Evolutionary conservation across 306 rosid genomes (phyloP).

Genomic region (Vigna trinervia): DNA sequence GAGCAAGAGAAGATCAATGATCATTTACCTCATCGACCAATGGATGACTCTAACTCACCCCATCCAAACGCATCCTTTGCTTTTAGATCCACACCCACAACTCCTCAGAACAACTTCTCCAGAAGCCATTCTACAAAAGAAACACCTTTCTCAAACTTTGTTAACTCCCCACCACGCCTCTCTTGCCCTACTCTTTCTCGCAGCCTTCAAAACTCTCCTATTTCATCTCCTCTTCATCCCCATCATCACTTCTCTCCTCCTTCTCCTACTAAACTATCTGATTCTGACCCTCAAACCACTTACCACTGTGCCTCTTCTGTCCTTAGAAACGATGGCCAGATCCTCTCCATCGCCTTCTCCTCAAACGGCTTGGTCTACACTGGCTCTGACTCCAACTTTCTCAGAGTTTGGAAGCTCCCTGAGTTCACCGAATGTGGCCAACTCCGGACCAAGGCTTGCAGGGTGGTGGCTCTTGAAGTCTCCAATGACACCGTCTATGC

Average conservation of each 20-base stretch:
- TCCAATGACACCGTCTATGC: constrained; percentile 84
- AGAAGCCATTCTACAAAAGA: constrained; percentile 81
- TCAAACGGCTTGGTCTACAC: constrained; percentile 78
- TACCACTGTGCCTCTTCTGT: constrained; percentile 88
- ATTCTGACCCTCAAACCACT: constrained; percentile 54
- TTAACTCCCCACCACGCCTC: constrained; percentile 65
- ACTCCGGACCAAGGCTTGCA: constrained; percentile 73
- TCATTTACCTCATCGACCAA: constrained; percentile 22
- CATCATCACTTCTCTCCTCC: constrained; percentile 17
- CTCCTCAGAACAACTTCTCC: constrained; percentile 39
- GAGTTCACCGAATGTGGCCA: constrained; percentile 88
- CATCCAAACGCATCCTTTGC: constrained; percentile 65
- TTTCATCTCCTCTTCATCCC: constrained; percentile 62
- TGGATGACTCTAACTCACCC: constrained; percentile 63
- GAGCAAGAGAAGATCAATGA: constrained; percentile 43
- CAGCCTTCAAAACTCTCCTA: constrained; percentile 67
- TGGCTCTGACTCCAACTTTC: constrained; percentile 68
- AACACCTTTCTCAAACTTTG: constrained; percentile 57
- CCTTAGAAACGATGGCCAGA: constrained; percentile 85
- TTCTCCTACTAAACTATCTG: constrained; percentile 45
- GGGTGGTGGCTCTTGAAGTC: constrained; percentile 71
- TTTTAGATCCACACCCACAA: constrained; percentile 44
- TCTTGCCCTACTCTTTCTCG: constrained; percentile 61
- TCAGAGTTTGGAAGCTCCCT: constrained; percentile 88
- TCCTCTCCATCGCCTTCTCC: constrained; percentile 67